Evolutionary conservation across 1,284 basidiomycete genomes (phyloP).

Genomic region (Ganoderma multipileum): DNA sequence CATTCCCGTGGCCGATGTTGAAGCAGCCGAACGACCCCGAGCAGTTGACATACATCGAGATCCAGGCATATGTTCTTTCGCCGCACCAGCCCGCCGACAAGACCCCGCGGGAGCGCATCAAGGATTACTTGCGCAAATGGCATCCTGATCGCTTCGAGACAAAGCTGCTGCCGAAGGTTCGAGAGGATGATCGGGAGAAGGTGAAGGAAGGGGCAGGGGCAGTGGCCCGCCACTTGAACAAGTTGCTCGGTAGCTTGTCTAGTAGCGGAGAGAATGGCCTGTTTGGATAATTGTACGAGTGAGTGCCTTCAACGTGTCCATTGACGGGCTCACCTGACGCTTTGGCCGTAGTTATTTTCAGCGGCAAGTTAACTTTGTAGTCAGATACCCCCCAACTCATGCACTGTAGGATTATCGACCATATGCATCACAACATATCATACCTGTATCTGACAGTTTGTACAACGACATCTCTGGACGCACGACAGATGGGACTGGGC

Average conservation of each 20-base stretch:
- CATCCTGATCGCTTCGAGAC: constrained; percentile 52
- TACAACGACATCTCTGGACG: constrained; percentile 27
- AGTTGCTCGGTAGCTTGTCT: constrained; percentile 45
- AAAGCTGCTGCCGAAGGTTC: constrained; percentile 51
- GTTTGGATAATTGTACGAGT: constrained; percentile 35
- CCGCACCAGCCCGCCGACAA: constrained; percentile 58
- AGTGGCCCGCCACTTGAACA: constrained; percentile 62
- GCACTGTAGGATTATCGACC: constrained; percentile 36
- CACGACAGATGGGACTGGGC: constrained; percentile 28
- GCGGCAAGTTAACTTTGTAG: constrained; percentile 29
- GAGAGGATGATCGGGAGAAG: constrained; percentile 48
- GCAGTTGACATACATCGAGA: constrained; percentile 60
- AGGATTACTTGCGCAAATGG: constrained; percentile 61
- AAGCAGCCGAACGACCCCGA: constrained; percentile 59
- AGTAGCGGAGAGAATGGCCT: constrained; percentile 29
- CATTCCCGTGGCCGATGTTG: constrained; percentile 77
- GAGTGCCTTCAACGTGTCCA: constrained; percentile 14
- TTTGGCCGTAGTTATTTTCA: constrained; percentile 21
- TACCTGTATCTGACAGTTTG: constrained; percentile 27
- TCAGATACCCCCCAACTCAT: constrained; percentile 36
- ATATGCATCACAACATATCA: constrained; percentile 24
- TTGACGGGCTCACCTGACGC: constrained; percentile 19
- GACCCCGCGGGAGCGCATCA: constrained; percentile 62
- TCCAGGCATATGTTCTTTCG: constrained; percentile 66
- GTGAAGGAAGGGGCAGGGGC: constrained; percentile 50